Conservation (phyloP, 1,284 basidiomycete species). For the Testicularia cyperi region DNA sequence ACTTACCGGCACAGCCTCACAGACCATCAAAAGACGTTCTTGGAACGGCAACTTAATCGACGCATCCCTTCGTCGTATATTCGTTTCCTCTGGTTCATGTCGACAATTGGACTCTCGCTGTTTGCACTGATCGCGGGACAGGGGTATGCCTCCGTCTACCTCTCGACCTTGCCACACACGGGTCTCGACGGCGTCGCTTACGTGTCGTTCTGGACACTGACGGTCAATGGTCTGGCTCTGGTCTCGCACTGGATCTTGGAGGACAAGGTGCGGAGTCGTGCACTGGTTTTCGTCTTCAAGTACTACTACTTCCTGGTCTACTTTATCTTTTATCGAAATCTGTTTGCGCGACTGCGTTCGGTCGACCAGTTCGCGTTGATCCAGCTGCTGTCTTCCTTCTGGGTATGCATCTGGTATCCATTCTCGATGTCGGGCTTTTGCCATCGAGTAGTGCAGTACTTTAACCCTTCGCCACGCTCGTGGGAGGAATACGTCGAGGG, state of each 20-base stretch:
- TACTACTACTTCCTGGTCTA: conserved; percentile 61
- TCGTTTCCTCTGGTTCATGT: conserved; percentile 67
- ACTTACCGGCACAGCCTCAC: conserved; percentile 59
- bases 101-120: conserved; percentile 64
- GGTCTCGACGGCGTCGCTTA: conserved; percentile 66
- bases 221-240: conserved; percentile 63
- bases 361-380: conserved; percentile 64
- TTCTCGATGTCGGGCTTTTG: conserved; percentile 64
- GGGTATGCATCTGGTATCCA: conserved; percentile 65
- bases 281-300: conserved; percentile 65
- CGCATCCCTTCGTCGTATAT: conserved; percentile 65
- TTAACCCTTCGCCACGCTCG: conserved; percentile 62
- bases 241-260: conserved; percentile 64
- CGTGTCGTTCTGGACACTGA: conserved; percentile 65
- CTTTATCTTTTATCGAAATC: conserved; percentile 62
- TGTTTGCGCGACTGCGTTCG: conserved; percentile 59
- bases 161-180: conserved; percentile 65
- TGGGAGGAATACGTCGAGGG: conserved; percentile 65
- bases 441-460: conserved; percentile 62
- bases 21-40: conserved; percentile 62
- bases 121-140: conserved; percentile 66
- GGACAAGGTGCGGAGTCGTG: conserved; percentile 64
- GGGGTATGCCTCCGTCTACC: conserved; percentile 65
- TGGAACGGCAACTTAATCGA: conserved; percentile 62
- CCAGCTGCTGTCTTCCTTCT: conserved; percentile 65